phyloP scores from a whole-genome alignment of 768 basidiomycete species.

The Leucosporidium creatinivorum region DNA sequence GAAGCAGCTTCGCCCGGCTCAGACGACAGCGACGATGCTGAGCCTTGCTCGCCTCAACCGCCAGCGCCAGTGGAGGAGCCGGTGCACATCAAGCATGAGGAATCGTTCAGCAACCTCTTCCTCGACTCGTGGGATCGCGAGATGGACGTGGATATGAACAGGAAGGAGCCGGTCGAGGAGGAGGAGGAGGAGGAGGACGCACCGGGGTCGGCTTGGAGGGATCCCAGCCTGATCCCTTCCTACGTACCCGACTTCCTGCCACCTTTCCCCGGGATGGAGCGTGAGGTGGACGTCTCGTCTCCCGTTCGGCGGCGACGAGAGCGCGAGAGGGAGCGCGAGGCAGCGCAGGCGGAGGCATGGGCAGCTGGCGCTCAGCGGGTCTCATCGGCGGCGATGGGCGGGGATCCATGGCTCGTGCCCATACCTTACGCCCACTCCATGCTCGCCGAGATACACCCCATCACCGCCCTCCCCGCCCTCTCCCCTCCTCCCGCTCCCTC shows the following conservation, averaged over 20 bases:
- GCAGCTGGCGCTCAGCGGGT: slow-evolving; percentile 2
- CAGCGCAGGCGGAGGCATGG: neutral
- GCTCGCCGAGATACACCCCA: neutral
- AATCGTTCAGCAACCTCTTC: neutral
- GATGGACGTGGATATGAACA: neutral
- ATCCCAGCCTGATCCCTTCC: neutral
- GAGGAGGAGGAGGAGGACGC: neutral
- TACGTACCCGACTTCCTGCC: slow-evolving; percentile 22
- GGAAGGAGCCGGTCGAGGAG: neutral
- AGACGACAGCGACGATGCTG: neutral
- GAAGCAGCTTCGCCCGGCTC: slow-evolving; percentile 1
- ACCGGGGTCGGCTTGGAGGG: slow-evolving; percentile 11
- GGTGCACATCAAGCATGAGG: neutral
- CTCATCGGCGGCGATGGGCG: slow-evolving; percentile 15
- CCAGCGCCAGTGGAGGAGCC: neutral
- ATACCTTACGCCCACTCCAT: slow-evolving; percentile 7
- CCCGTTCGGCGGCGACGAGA: slow-evolving; percentile 12
- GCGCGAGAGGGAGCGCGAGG: slow-evolving; percentile 6
- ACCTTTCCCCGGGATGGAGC: slow-evolving; percentile 28
- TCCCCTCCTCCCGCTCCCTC: neutral
- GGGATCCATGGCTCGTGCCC: slow-evolving; percentile 25
- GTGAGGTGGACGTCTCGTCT: slow-evolving; percentile 10
- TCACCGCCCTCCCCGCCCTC: neutral
- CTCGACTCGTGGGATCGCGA: neutral
- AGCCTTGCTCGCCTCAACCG: neutral